phyloP scores from a whole-genome alignment of 805 yeast species.

The Zygoascus flipseniorum region DNA sequence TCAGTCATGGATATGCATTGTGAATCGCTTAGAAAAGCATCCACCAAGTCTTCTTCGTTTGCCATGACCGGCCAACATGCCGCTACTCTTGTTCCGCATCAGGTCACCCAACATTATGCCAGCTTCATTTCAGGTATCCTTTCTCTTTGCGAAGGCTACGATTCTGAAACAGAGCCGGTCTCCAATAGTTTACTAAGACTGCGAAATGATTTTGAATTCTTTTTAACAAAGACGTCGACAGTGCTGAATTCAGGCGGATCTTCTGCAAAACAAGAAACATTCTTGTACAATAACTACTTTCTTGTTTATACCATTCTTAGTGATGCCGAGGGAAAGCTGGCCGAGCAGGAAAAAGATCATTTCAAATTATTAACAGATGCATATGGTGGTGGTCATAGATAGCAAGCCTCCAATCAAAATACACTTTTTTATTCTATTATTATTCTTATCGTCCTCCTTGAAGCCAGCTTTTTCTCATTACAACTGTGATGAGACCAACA shows the following conservation, averaged over 20 bases:
- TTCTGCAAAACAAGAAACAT: conserved; percentile 45
- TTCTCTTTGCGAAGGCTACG: conserved; percentile 37
- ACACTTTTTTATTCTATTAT: no score
- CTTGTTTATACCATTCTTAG: conserved; percentile 49
- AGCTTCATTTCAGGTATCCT: conserved; percentile 62
- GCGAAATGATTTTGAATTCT: conserved; percentile 71
- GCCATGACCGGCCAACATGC: conserved; percentile 27
- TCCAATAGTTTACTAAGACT: conserved; percentile 59
- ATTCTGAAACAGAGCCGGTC: conserved; percentile 55
- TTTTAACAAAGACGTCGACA: conserved; percentile 60
- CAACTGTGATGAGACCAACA: neutral
- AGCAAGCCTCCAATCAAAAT: neutral
- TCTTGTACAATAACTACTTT: conserved; percentile 65
- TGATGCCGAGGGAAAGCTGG: conserved; percentile 36
- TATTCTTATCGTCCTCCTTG: neutral
- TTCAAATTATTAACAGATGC: conserved; percentile 39
- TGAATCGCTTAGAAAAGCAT: conserved; percentile 52
- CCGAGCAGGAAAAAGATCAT: conserved; percentile 37
- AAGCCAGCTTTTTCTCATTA: conserved; percentile 1
- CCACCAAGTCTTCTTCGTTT: conserved; percentile 28
- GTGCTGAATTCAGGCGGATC: conserved; percentile 18
- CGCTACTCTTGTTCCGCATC: conserved; percentile 41
- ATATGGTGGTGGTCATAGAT: conserved; percentile 17
- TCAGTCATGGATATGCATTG: conserved; percentile 69
- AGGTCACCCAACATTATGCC: conserved; percentile 72